phyloP scores from a whole-genome alignment of 805 yeast species.

The Hanseniaspora hatyaiensis region DNA sequence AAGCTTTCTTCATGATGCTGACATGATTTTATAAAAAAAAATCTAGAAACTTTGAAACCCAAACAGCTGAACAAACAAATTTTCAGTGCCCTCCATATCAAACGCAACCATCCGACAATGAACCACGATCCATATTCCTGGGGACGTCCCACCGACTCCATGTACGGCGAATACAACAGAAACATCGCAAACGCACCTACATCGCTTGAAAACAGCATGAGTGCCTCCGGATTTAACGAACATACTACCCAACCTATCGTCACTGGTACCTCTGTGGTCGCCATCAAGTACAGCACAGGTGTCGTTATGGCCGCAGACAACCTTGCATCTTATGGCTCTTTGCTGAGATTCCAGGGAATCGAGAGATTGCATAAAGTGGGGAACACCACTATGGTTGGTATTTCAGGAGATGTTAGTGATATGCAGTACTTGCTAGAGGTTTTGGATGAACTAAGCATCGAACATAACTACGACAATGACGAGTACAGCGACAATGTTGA shows the following conservation, averaged over 20 bases:
- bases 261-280: conserved; percentile 92
- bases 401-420: conserved; percentile 91
- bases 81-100: too few species aligned
- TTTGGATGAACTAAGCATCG: conserved; percentile 66
- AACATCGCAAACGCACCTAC: conserved; percentile 45
- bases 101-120: conserved; percentile 39
- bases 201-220: neutral
- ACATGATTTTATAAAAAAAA: too few species aligned
- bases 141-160: conserved; percentile 85
- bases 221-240: conserved; percentile 64
- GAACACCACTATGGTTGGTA: conserved; percentile 73
- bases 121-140: conserved; percentile 89
- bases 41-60: neutral
- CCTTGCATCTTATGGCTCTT: conserved; percentile 84
- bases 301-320: conserved; percentile 92
- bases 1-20: too few species aligned
- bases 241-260: conserved; percentile 90
- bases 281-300: conserved; percentile 81
- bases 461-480: conserved; percentile 62
- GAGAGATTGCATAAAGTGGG: conserved; percentile 84
- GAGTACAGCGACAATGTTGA: conserved; percentile 37
- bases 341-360: conserved; percentile 71
- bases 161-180: conserved; percentile 71
- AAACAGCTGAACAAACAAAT: too few species aligned
- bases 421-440: conserved; percentile 69